Conservation (phyloP, 1,139 yeast genomes). For the Blastobotrys niveus region DNA sequence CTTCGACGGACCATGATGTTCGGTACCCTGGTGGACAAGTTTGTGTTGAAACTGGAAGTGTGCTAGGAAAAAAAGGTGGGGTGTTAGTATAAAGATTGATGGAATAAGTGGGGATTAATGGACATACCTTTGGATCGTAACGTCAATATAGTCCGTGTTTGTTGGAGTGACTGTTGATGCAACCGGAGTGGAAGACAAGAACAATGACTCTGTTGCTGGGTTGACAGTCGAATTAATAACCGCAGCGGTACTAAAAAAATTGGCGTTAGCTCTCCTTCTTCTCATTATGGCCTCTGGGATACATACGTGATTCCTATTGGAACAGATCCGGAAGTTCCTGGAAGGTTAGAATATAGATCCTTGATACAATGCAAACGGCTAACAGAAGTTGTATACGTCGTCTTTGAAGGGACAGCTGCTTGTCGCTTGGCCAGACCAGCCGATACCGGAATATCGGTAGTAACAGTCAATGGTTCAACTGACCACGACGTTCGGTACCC, state of each 20-base stretch:
- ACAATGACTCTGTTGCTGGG: no score
- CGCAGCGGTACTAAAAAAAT: no score
- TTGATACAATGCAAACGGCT: not conserved
- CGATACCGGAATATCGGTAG: not conserved
- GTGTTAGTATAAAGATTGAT: no score
- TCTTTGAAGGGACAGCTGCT: not conserved
- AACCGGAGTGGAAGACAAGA: no score
- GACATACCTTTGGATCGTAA: not conserved
- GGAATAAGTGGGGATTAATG: no score
- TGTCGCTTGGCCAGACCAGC: conserved; percentile 2
- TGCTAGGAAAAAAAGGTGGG: no score
- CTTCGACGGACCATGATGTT: conserved; percentile 4
- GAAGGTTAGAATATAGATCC: not conserved
- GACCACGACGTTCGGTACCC: conserved; percentile 5
- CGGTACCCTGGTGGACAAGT: conserved; percentile 7
- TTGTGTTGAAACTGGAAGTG: not conserved
- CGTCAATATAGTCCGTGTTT: not conserved
- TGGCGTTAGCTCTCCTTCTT: no score
- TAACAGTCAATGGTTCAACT: not conserved
- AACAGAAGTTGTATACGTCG: not conserved
- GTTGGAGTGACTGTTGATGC: no score
- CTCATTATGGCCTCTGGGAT: no score
- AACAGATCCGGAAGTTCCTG: no score
- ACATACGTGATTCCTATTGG: no score
- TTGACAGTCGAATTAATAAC: no score